These are phyloP conservation scores for Picocystis sp. DNA, from an alignment of 163 green algal species.

Conservation along the genomic window DNA sequence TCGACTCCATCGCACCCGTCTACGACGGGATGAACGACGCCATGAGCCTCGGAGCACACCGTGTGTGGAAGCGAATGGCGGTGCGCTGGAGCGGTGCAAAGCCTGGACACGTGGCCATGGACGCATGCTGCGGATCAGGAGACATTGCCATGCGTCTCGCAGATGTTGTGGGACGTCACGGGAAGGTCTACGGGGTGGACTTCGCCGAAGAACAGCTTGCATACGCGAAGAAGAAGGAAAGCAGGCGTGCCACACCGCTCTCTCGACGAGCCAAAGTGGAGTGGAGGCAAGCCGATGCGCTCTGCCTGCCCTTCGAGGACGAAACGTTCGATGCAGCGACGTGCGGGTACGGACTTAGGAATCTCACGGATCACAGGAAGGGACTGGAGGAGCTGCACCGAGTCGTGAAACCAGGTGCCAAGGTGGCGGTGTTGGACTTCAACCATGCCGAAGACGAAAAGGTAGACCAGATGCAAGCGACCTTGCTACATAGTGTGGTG, in stretches of 20 bases:
- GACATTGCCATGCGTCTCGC: constrained; percentile 71
- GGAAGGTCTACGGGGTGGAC: constrained; percentile 64
- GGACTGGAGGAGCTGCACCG: constrained; percentile 49
- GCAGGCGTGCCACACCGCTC: neutral
- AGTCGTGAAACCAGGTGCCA: constrained; percentile 38
- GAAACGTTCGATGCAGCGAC: constrained; percentile 69
- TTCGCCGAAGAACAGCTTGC: constrained; percentile 79
- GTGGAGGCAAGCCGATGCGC: constrained; percentile 83
- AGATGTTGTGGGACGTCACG: constrained; percentile 44
- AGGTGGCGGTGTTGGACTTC: constrained; percentile 81
- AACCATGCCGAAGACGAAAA: constrained; percentile 59
- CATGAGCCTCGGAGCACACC: constrained; percentile 78
- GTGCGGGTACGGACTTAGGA: constrained; percentile 88
- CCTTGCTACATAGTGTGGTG: constrained; percentile 60
- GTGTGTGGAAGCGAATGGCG: constrained; percentile 83
- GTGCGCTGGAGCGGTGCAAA: constrained; percentile 59
- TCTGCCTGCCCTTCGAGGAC: constrained; percentile 63
- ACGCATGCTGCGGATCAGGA: constrained; percentile 85
- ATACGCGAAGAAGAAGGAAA: constrained; percentile 37
- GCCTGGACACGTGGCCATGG: constrained; percentile 38
- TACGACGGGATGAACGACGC: constrained; percentile 69
- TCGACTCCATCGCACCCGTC: constrained; percentile 68
- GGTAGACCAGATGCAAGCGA: constrained; percentile 40
- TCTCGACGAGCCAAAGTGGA: constrained; percentile 11
- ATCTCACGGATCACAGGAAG: constrained; percentile 56